phyloP scores from a whole-genome alignment of 1,139 yeast genomes.

The Hemisphaericaspora lyxosophila region DNA sequence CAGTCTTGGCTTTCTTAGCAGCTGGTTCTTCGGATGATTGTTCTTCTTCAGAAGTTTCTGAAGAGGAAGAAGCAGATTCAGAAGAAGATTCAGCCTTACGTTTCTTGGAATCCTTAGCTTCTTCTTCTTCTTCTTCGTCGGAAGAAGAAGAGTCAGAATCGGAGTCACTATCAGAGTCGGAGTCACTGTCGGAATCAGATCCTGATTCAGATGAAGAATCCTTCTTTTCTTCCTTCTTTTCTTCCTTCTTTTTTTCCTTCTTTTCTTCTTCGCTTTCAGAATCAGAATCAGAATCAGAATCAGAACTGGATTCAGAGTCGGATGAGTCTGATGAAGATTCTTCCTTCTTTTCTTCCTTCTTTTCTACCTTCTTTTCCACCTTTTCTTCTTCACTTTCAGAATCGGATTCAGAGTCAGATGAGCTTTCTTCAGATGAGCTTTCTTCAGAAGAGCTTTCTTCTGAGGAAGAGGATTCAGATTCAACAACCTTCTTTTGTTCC shows the following conservation, averaged over 20 bases:
- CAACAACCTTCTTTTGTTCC: conserved; percentile 26
- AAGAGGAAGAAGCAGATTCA: conserved; percentile 1
- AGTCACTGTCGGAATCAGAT: conserved; percentile 18
- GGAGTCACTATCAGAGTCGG: conserved; percentile 24
- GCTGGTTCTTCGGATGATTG: conserved; percentile 38
- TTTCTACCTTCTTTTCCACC: conserved; percentile 28
- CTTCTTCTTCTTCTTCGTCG: conserved; percentile 25
- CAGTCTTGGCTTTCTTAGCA: conserved; percentile 36
- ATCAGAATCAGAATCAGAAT: conserved; percentile 17
- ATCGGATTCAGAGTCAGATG: conserved; percentile 3
- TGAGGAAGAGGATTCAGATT: conserved; percentile 24
- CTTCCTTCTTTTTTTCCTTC: conserved; percentile 24
- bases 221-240: conserved; percentile 23
- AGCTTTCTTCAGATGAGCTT: conserved; percentile 16
- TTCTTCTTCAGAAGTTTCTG: conserved; percentile 16
- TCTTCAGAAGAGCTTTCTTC: conserved; percentile 20
- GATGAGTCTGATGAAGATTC: conserved; percentile 23
- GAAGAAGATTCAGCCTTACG: conserved; percentile 31
- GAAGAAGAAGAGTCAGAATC: conserved; percentile 20
- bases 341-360: conserved; percentile 22
- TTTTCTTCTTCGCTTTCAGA: conserved; percentile 18
- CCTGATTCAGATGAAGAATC: conserved; percentile 14
- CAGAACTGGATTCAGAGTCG: conserved; percentile 18
- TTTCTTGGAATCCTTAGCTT: conserved; percentile 28
- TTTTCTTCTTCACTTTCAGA: conserved; percentile 28